Conservation (phyloP, 805 yeast genomes). For the Teunomyces gatunensis region DNA sequence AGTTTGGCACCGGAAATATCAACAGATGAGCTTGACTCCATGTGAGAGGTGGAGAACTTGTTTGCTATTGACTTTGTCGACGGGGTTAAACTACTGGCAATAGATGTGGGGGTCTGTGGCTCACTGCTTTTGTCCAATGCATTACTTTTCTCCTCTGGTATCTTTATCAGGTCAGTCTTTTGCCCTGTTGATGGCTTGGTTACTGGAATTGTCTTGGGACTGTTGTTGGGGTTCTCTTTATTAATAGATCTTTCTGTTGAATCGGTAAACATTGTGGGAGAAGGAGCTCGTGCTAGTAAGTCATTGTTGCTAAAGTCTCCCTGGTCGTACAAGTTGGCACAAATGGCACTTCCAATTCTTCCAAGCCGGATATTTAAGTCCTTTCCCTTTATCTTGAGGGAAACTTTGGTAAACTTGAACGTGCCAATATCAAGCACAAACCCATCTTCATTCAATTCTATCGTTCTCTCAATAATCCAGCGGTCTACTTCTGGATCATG, state of each 20-base stretch:
- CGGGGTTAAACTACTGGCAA: neutral
- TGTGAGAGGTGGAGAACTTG: neutral
- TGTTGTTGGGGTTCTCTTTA: neutral
- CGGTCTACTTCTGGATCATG: constrained; percentile 22
- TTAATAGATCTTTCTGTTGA: neutral
- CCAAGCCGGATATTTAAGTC: constrained; percentile 17
- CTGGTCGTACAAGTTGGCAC: constrained; percentile 20
- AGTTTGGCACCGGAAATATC: neutral
- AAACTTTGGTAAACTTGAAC: constrained; percentile 47
- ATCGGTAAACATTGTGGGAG: constrained; percentile 19
- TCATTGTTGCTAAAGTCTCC: constrained; percentile 3
- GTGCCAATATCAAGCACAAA: constrained; percentile 58
- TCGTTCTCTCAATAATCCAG: constrained; percentile 42
- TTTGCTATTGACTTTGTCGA: neutral
- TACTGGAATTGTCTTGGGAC: neutral
- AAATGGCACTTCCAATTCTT: constrained; percentile 32
- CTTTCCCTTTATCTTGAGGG: constrained; percentile 17
- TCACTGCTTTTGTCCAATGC: constrained; percentile 4
- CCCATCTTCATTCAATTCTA: constrained; percentile 50
- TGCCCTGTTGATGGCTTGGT: neutral
- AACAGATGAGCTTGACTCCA: neutral
- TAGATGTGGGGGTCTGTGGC: constrained; percentile 1
- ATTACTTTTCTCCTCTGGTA: neutral
- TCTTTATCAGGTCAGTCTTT: neutral
- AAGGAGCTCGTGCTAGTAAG: constrained; percentile 13